Evolutionary conservation across 2,329 filamentous ascomycete species (phyloP).

Genomic region (Camillea tinctor): DNA sequence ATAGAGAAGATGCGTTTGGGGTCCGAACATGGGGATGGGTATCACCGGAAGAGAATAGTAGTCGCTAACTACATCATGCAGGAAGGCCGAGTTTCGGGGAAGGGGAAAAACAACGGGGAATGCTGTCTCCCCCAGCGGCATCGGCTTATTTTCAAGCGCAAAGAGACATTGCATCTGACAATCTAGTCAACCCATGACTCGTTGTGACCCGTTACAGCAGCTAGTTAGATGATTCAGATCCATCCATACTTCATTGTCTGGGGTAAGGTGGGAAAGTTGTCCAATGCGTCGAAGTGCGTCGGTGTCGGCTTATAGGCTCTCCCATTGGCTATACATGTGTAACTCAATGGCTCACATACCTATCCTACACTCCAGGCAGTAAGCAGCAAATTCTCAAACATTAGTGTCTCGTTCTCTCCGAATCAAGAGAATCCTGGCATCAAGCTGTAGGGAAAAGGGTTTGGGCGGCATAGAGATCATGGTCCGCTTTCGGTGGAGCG

Average conservation of each 20-base stretch:
- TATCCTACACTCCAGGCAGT: too few relatives aligned
- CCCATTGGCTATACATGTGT: too few relatives aligned
- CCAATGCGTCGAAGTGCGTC: slow-evolving; percentile 1
- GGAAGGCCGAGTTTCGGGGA: slow-evolving; percentile 1
- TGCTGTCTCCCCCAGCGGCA: slow-evolving; percentile 1
- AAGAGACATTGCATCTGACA: slow-evolving; percentile 3
- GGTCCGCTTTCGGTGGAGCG: background rate
- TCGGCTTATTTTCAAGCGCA: background rate
- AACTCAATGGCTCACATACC: too few relatives aligned
- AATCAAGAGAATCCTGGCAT: background rate
- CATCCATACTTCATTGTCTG: background rate
- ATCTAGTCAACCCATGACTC: slow-evolving; percentile 2
- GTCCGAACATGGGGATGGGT: too few relatives aligned
- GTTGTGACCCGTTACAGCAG: too few relatives aligned
- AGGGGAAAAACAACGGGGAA: slow-evolving; percentile 1
- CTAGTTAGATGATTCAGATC: background rate
- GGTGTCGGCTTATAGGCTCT: slow-evolving; percentile 1
- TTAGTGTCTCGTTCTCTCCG: background rate
- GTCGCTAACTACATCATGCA: background rate
- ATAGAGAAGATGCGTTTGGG: too few relatives aligned
- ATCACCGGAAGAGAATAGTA: too few relatives aligned
- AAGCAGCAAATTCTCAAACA: background rate
- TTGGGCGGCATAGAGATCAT: background rate
- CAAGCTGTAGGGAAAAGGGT: background rate
- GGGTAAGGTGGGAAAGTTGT: background rate